Evolutionary conservation across 805 yeast genomes (phyloP), one percentile per base, ranked within the genome.

Genomic region (Starmera dryadoides): DNA sequence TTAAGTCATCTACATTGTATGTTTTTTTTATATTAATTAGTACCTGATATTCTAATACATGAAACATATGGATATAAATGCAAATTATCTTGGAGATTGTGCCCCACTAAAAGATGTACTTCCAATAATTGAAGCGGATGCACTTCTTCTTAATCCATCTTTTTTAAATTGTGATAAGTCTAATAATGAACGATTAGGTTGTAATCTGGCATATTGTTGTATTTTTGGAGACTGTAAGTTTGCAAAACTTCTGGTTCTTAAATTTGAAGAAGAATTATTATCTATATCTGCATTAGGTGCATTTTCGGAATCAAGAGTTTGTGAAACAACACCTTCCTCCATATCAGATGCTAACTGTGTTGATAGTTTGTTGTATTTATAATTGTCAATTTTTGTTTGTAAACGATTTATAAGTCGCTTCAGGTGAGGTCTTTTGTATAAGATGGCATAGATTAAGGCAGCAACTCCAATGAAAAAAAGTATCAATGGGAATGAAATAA

Each of bases 191-290:
- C 20, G 36, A 17, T 34, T 35, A 8, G 35, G 14, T 18, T 35
- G n/a, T 14, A 23, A 33, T 25, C 20, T 33, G 15, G 33, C 22
- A 18, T 33, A 20, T 21, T 21, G 29, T 36, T 16, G 20, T 1
- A 21, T 6, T 11, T 28, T 28, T 14, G 30, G 16, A 28, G 30
- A 28, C n/a, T 28, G 30, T 11, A 28, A 11, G 15, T 34, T 38
- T 3, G 36, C 34, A 10, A 34, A 38, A 30, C 41, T 38, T 38
- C 41, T 38, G 7, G 41, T 38, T 34, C 41, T 38, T 12, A 38
- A 18, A 14, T 34, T 22, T 21, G 29, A 8, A 18, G 17, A 19
- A 9, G 25, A 7, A 26, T 28, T 12, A 26, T 11, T 18, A 6
- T 21, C 32, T 15, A 28, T 4, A n/a, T 29, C 10, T 26, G 14